Base-by-base conservation (phyloP, 306 rosid species). In the Pachyrhizus erosus region DNA sequence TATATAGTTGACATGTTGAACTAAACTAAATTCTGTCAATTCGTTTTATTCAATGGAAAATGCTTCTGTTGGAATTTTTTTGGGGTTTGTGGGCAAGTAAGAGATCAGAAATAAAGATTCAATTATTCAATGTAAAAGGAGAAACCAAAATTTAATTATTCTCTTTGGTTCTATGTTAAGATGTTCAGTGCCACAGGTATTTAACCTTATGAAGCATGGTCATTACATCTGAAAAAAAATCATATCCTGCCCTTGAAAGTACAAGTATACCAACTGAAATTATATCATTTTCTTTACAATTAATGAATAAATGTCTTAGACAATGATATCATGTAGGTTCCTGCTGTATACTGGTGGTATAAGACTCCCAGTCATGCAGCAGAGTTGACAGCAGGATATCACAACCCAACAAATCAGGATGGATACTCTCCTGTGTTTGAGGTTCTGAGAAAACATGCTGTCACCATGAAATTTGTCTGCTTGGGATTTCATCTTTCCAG, bases 331-430 rank as follows among this genome's bases (percentile, higher is more conserved):
- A 42, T 79, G 88, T 92, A 96, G 99, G 89, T 96, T 88, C 98
- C 98, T 89, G 90, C 98, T 18, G 80, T 93, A 77, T 89, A 92
- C 84, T 96, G 98, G 99, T 96, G 98, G 96, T 96, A 96, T 81
- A 93, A 88, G 87, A 92, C 94, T 78, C 75, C 94, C 33, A 93
- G 99, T 78, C 99, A 96, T 82, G 98, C 97, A 2, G 97, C 99
- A 5, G 99, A 96, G 89, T 83, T 96, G 86, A 96, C 98, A 37
- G 91, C 99, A 46, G 99, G 99, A 84, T 96, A 91, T 83, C 91
- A 92, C 88, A 96, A 96, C 80, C 94, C 99, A 5, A 87, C 91
- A 46, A 92, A 96, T 87, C 98, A 90, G 87, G 94, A 96, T 92
- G 99, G 99, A 21, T 96, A 93, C 76, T 88, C 94, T 79, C 91